A percentile compares a stretch with the other conserved stretches of the same genome.
Conservation (phyloP, 2,329 filamentous ascomycete genomes). For the Diaporthe ampelina region DNA sequence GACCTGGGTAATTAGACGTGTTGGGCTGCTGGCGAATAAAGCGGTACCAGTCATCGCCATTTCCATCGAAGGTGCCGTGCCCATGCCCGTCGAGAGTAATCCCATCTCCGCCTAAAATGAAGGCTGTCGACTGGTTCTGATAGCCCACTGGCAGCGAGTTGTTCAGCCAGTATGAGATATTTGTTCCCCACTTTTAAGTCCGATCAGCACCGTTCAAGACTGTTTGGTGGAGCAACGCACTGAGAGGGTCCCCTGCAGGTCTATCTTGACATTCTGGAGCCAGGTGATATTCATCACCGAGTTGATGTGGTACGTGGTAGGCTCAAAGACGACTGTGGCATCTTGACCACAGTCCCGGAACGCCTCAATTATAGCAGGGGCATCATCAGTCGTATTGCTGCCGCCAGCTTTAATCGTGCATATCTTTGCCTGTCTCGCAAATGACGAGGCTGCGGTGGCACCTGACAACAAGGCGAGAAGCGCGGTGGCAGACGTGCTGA, state of each 20-base stretch:
- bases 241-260: constrained; percentile 56
- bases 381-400: constrained; percentile 51
- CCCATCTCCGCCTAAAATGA: constrained; percentile 62
- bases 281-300: constrained; percentile 59
- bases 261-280: constrained; percentile 58
- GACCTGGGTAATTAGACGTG: constrained; percentile 56
- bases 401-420: constrained; percentile 31
- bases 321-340: constrained; percentile 57
- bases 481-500: neutral
- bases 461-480: constrained; percentile 10
- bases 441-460: neutral
- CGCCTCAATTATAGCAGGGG: constrained; percentile 56
- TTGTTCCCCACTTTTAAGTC: constrained; percentile 50
- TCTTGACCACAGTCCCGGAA: constrained; percentile 56
- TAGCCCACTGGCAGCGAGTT: constrained; percentile 59
- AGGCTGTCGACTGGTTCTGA: constrained; percentile 62
- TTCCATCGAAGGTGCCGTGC: constrained; percentile 63
- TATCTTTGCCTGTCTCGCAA: neutral
- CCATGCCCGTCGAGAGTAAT: constrained; percentile 60
- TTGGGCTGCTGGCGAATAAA: constrained; percentile 51
- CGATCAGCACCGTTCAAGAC: neutral
- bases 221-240: constrained; percentile 39
- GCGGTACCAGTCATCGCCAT: constrained; percentile 67
- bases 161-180: constrained; percentile 61
- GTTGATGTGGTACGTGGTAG: constrained; percentile 59